Evolutionary conservation across 2,329 filamentous ascomycete genomes (phyloP).

Genomic region (Phoma sp.): DNA sequence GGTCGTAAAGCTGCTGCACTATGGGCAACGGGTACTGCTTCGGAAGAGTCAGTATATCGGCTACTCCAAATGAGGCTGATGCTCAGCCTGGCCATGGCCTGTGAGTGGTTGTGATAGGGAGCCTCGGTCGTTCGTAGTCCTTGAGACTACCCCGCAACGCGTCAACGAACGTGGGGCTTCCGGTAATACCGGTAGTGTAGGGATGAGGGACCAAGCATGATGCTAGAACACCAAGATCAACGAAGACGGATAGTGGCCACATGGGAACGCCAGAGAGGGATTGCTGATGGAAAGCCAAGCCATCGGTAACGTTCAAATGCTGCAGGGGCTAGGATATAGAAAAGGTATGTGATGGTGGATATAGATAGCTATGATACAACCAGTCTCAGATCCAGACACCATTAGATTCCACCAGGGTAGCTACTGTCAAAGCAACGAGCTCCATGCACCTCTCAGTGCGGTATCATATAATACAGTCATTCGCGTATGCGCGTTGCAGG

Average conservation of each 20-base stretch:
- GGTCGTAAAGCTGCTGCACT: background rate
- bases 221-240: background rate
- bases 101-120: background rate
- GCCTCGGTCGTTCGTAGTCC: conserved; percentile 7
- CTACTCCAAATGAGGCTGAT: background rate
- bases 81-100: background rate
- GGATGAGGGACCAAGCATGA: background rate
- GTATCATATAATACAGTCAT: conserved; percentile 25
- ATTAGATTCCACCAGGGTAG: conserved; percentile 2
- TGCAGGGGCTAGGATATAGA: background rate
- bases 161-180: conserved; percentile 3
- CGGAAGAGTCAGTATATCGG: background rate
- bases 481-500: conserved; percentile 23
- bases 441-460: conserved; percentile 12
- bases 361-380: conserved; percentile 13
- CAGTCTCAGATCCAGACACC: conserved; percentile 6
- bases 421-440: conserved; percentile 6
- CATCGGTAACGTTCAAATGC: too few relatives aligned
- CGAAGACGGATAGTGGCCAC: background rate
- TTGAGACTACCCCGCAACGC: conserved; percentile 17
- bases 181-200: background rate
- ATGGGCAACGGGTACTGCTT: background rate
- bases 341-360: conserved; percentile 1
- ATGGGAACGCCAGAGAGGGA: background rate
- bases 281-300: background rate